These are phyloP conservation scores for Candida sphagnicola DNA, from an alignment of 805 yeast genomes.

Conservation along the genomic window DNA sequence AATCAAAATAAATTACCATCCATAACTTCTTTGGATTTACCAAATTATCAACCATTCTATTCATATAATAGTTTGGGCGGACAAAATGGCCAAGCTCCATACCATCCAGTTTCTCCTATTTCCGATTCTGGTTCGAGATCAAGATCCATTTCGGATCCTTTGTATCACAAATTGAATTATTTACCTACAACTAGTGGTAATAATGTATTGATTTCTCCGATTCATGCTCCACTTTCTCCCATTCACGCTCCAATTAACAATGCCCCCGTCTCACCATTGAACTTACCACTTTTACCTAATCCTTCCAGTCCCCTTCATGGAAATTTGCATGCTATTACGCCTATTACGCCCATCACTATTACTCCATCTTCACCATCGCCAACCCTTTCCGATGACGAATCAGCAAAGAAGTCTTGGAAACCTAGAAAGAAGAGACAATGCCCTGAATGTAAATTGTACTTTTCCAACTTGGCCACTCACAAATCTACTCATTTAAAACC, in stretches of 20 bases:
- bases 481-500: constrained; percentile 73
- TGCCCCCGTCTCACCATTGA: not conserved
- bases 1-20: constrained; percentile 23
- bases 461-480: constrained; percentile 80
- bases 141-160: not conserved
- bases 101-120: constrained; percentile 4
- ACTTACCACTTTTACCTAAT: not conserved
- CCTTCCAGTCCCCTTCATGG: not conserved
- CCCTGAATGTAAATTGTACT: constrained; percentile 62
- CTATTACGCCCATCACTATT: not conserved
- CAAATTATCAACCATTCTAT: constrained; percentile 13
- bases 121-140: constrained; percentile 2
- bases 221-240: not conserved
- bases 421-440: constrained; percentile 69
- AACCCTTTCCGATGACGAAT: constrained; percentile 3
- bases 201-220: not conserved
- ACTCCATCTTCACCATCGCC: constrained; percentile 6
- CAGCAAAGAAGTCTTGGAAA: constrained; percentile 23
- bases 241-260: not conserved
- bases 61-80: not conserved
- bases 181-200: not conserved
- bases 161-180: not conserved
- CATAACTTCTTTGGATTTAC: constrained; percentile 31
- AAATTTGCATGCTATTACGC: not conserved
- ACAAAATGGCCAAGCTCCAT: constrained; percentile 3